Evolutionary conservation across 2,329 filamentous ascomycete genomes (phyloP), one percentile per base, ranked within the genome.

Genomic region (Scytalidium lignicola): DNA sequence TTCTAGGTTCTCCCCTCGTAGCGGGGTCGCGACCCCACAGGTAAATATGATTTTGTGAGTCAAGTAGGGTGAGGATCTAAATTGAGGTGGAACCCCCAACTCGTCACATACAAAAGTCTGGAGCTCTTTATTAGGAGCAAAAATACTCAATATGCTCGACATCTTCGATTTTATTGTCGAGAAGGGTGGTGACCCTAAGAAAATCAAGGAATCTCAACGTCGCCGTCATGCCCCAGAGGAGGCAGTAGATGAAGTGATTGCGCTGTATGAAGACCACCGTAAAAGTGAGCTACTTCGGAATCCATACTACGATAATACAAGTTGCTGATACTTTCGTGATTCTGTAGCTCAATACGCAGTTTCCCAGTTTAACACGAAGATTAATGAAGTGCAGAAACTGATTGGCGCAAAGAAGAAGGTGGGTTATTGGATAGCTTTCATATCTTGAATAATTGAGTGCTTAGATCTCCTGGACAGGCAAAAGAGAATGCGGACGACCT

Each of bases 331-430:
- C 48, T 44, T 44, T 44, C 29, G 43, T 41, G 26, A 6, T 26
- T 49, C 43, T 41, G 13, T 60, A 84, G 80, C 86, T 47, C 80
- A 88, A 53, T 93, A 92, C 65, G 82, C 79, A 48, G 87, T 84
- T 7, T 89, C 85, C 18, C 89, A 95, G 67, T 79, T 93, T 59
- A 86, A 86, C 58, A 83, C 83, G 61, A 83, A 88, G 72, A 91
- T 96, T 70, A 97, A 97, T 72, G 83, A 80, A 18, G 79, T 90
- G 23, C 88, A 95, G 68, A 96, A 95, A 72, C 83, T 90, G 67
- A 95, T 97, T 65, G 90, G 88, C 17, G 74, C 80, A 62, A 95
- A 92, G 77, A 96, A 95, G 75, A 96, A 95, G 84, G 83, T 82
- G 32, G 18, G 47, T 28, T 46, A 28, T 13, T 32, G 18, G 13